phyloP scores from a whole-genome alignment of 176 grass and related monocot species.

The Puya raimondii region DNA sequence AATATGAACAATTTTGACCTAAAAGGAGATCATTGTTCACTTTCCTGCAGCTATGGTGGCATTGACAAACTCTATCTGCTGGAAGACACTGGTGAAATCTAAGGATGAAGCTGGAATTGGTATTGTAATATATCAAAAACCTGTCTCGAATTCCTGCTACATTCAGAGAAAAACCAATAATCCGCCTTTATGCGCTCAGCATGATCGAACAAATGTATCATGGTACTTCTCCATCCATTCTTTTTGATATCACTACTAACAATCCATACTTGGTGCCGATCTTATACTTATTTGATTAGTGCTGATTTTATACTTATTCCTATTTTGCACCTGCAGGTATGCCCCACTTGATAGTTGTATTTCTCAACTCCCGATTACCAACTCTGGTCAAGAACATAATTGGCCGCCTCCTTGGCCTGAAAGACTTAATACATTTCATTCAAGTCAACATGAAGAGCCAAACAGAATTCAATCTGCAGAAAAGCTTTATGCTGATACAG shows the following conservation, averaged over 20 bases:
- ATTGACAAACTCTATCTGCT: slow-evolving; percentile 79
- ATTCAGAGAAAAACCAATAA: slow-evolving; percentile 34
- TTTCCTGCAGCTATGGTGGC: slow-evolving; percentile 57
- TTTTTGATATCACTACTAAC: slow-evolving; percentile 7
- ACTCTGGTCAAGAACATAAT: slow-evolving; percentile 27
- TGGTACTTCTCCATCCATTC: slow-evolving; percentile 29
- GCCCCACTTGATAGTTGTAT: slow-evolving; percentile 65
- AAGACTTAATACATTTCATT: slow-evolving; percentile 46
- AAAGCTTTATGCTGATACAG: slow-evolving; percentile 40
- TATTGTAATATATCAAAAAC: slow-evolving; percentile 92
- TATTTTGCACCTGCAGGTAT: slow-evolving; percentile 45
- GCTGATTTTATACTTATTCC: slow-evolving; percentile 11
- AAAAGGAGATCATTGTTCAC: slow-evolving; percentile 12
- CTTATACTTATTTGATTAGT: neutral
- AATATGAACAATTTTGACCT: neutral
- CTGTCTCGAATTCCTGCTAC: slow-evolving; percentile 64
- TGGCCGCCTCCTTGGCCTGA: slow-evolving; percentile 78
- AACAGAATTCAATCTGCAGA: slow-evolving; percentile 37
- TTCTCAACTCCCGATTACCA: slow-evolving; percentile 25
- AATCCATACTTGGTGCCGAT: neutral
- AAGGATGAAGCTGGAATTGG: slow-evolving; percentile 54
- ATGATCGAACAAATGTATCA: slow-evolving; percentile 31
- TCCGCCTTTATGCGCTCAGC: slow-evolving; percentile 44
- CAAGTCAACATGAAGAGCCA: slow-evolving; percentile 22
- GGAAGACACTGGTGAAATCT: slow-evolving; percentile 66